These are phyloP conservation scores for Tuctoria greenei DNA, from an alignment of 176 grass and related monocot species.

Conservation along the genomic window DNA sequence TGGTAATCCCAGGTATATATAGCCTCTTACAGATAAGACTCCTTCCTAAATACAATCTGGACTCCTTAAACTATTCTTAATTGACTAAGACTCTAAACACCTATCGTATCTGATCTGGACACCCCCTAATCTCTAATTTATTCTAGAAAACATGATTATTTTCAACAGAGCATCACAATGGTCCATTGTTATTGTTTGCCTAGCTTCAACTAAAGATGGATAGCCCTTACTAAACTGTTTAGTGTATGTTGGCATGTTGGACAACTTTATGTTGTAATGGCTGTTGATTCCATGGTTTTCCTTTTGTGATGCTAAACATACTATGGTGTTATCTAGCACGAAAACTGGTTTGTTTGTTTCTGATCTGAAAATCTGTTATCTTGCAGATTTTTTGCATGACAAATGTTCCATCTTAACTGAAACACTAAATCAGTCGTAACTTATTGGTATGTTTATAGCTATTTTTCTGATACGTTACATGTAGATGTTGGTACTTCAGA, in stretches of 20 bases:
- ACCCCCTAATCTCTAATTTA: too few species aligned
- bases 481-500: background rate
- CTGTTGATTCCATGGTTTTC: conserved; percentile 14
- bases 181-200: background rate
- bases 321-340: conserved; percentile 1
- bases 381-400: background rate
- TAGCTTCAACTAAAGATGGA: conserved; percentile 19
- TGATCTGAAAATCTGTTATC: conserved; percentile 13
- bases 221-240: background rate
- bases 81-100: too few species aligned
- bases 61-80: too few species aligned
- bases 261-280: conserved; percentile 19
- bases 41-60: too few species aligned
- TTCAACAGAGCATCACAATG: background rate
- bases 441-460: background rate
- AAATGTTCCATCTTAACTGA: background rate
- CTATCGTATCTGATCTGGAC: too few species aligned
- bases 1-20: too few species aligned
- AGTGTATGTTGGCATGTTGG: background rate
- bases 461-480: background rate
- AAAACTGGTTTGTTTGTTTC: background rate
- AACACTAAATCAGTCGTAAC: background rate
- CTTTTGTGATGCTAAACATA: conserved; percentile 19
- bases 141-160: too few species aligned
- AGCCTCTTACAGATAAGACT: too few species aligned